Base-by-base conservation (phyloP, 73 alveolate species). In the Stentor coeruleus region DNA sequence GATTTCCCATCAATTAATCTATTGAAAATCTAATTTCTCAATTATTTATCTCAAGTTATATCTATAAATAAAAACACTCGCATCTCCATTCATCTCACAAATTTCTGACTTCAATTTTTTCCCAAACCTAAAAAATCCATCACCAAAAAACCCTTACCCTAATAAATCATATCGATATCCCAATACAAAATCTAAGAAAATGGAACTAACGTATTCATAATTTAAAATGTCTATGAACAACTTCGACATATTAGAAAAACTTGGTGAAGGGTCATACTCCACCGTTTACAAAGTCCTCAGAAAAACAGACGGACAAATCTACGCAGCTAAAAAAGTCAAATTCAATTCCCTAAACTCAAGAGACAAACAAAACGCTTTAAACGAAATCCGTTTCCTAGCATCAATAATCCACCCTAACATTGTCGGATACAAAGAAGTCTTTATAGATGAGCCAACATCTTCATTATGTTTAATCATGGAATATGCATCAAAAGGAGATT, bases 401-500 rank as follows among this genome's bases (percentile, higher is more conserved):
- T 82, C 91, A 14, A 87, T 88, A 31, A 88, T 83, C 76, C 82
- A 77, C 59, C 93, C 92, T 14, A 80, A 88, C 80, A 87, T 88
- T 3, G 85, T 88, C 36, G 81, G 89, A n/a, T 88, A 88, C 57
- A 88, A 88, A 77, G 93, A 88, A 59, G 90, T 91, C 38, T 88
- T 88, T 59, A 76, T 84, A 38, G 88, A 82, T 72, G 81, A 82
- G 55, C 36, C 74, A 6, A 91, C 87, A n/a, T 38, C 57, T 3
- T 59, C 76, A 14, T 41, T 76, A n/a, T 83, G 89, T 41, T 76
- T 83, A 4, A 60, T 83, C 33, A 85, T 85, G 91, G 91, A 85
- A 31, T 81, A 35, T 59, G 96, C 96, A 11, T 94, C 87, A 59
- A 89, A 91, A 1, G 96, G 96, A 0, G 96, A 91, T 60, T 76